phyloP scores from a whole-genome alignment of 805 yeast genomes.

The Lipomyces orientalis region DNA sequence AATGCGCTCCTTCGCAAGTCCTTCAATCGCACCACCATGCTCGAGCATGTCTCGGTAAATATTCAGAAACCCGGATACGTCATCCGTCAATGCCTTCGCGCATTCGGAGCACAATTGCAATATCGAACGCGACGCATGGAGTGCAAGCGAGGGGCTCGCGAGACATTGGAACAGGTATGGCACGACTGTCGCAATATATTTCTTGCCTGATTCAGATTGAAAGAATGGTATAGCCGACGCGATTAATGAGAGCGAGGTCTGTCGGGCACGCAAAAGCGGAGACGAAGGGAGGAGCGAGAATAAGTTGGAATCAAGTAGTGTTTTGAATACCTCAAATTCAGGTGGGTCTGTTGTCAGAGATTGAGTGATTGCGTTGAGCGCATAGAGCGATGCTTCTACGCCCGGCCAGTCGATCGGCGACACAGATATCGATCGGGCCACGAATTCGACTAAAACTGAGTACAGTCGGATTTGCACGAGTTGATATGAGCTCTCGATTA shows the following conservation, averaged over 20 bases:
- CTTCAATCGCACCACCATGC: slow-evolving; percentile 42
- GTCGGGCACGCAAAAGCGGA: slow-evolving; percentile 45
- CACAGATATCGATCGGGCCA: slow-evolving; percentile 34
- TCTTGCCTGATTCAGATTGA: slow-evolving; percentile 52
- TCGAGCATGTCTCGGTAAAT: slow-evolving; percentile 37
- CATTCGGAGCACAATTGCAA: slow-evolving; percentile 50
- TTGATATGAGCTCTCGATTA: slow-evolving; percentile 73
- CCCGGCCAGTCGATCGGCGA: slow-evolving; percentile 46
- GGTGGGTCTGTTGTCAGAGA: slow-evolving; percentile 51
- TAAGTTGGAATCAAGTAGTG: slow-evolving; percentile 43
- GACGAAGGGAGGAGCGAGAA: slow-evolving; percentile 42
- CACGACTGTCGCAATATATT: slow-evolving; percentile 58
- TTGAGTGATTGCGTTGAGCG: slow-evolving; percentile 61
- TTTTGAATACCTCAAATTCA: slow-evolving; percentile 41
- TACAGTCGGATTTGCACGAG: slow-evolving; percentile 62
- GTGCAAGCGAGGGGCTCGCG: slow-evolving; percentile 44
- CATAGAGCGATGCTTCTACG: slow-evolving; percentile 66
- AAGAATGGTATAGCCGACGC: slow-evolving; percentile 57
- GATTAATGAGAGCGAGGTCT: slow-evolving; percentile 62
- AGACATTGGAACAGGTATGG: slow-evolving; percentile 58
- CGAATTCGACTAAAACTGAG: slow-evolving; percentile 50
- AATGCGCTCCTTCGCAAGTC: slow-evolving; percentile 41
- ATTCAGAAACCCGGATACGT: slow-evolving; percentile 22
- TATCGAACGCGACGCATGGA: slow-evolving; percentile 61
- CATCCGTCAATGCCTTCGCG: slow-evolving; percentile 19